Evolutionary conservation across 441 rosid species (phyloP).

Genomic region (Euphorbia schlechtendalii): DNA sequence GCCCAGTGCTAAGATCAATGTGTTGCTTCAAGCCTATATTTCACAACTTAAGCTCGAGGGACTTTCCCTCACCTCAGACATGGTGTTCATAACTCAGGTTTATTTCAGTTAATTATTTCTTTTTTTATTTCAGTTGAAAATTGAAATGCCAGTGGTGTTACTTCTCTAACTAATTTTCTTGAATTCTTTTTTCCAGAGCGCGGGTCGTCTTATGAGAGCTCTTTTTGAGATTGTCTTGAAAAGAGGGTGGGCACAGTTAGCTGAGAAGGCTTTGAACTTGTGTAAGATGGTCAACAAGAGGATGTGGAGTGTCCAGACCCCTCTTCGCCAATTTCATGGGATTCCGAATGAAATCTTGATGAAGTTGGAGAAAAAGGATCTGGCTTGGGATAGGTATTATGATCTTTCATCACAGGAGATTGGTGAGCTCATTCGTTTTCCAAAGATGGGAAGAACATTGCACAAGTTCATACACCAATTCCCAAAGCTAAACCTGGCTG

Average conservation of each 20-base stretch:
- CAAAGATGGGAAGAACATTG: constrained; percentile 89
- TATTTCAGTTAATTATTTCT: constrained; percentile 17
- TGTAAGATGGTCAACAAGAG: constrained; percentile 89
- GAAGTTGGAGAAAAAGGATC: constrained; percentile 90
- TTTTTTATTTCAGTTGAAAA: constrained; percentile 7
- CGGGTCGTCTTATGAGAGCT: constrained; percentile 90
- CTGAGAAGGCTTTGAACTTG: constrained; percentile 87
- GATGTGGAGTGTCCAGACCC: constrained; percentile 97
- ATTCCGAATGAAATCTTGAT: constrained; percentile 72
- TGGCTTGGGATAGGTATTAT: constrained; percentile 94
- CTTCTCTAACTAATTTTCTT: constrained; percentile 13
- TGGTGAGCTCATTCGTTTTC: constrained; percentile 77
- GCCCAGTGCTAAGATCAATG: constrained; percentile 95
- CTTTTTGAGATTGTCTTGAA: constrained; percentile 87
- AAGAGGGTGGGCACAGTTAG: constrained; percentile 89
- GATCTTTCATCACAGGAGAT: constrained; percentile 87
- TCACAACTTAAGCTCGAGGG: constrained; percentile 97
- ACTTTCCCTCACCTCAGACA: constrained; percentile 85
- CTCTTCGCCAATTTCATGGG: constrained; percentile 83
- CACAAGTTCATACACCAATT: constrained; percentile 85
- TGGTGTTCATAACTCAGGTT: constrained; percentile 94
- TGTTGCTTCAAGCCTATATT: constrained; percentile 87
- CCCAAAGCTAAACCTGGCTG: constrained; percentile 75
- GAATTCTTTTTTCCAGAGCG: constrained; percentile 42
- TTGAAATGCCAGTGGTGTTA: constrained; percentile 3